A percentile compares a stretch with the other conserved stretches of the same genome.
Conservation (phyloP, 495 filamentous ascomycete species). For the Penicillium pancosmium region DNA sequence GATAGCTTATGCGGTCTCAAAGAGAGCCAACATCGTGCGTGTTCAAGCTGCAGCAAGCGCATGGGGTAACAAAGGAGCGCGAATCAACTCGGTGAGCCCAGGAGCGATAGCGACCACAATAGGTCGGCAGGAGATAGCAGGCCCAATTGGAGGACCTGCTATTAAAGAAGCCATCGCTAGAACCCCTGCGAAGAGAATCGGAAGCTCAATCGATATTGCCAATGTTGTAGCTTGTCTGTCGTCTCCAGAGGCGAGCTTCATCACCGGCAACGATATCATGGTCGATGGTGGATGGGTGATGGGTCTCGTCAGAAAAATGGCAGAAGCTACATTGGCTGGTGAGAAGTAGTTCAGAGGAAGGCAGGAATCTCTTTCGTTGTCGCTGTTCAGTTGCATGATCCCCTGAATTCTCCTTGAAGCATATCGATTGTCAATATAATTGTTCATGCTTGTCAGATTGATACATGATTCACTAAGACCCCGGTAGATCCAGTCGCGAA, state of each 20-base stretch:
- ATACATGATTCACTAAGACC: no score
- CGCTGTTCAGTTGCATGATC: no score
- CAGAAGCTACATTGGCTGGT: neutral
- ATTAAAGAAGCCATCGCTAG: neutral
- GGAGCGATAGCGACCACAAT: constrained; percentile 80
- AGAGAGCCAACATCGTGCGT: constrained; percentile 19
- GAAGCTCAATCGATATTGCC: constrained; percentile 52
- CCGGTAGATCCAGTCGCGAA: no score
- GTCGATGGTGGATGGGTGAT: constrained; percentile 18
- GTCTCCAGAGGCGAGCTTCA: constrained; percentile 13
- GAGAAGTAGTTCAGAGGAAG: no score
- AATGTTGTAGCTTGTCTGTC: constrained; percentile 41
- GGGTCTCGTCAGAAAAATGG: neutral
- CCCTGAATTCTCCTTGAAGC: no score
- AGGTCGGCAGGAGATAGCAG: constrained; percentile 32
- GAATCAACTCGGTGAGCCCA: constrained; percentile 81
- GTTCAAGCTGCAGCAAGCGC: constrained; percentile 51
- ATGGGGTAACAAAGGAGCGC: constrained; percentile 72
- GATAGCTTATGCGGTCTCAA: constrained; percentile 15
- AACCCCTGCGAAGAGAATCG: neutral
- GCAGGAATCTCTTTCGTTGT: no score
- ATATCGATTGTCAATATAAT: no score
- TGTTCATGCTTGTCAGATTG: no score
- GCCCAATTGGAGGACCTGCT: constrained; percentile 57
- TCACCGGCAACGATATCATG: constrained; percentile 15